A percentile compares a stretch with the other conserved stretches of the same genome.
Conservation (phyloP, 495 filamentous ascomycete genomes). For the Wilcoxina mikolae region DNA sequence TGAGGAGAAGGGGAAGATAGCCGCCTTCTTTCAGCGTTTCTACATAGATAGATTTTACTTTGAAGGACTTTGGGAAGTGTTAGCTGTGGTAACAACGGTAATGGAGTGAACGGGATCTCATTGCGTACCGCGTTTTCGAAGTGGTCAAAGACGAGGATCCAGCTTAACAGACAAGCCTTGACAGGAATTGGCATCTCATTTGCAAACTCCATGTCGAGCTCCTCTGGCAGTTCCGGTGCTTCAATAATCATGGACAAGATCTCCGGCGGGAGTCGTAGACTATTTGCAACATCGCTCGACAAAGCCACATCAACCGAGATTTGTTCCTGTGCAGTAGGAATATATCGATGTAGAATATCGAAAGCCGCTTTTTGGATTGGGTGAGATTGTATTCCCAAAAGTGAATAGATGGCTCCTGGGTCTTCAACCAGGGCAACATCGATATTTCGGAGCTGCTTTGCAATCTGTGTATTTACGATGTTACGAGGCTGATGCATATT, state of each 20-base stretch:
- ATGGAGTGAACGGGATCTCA: background rate
- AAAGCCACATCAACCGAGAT: constrained; percentile 58
- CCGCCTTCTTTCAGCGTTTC: constrained; percentile 58
- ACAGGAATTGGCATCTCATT: constrained; percentile 34
- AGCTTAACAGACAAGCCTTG: constrained; percentile 74
- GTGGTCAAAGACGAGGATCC: constrained; percentile 81
- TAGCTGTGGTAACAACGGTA: background rate
- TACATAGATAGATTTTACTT: constrained; percentile 64
- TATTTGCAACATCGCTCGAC: constrained; percentile 15
- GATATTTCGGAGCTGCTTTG: constrained; percentile 33
- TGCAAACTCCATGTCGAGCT: constrained; percentile 34
- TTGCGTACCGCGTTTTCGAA: constrained; percentile 58
- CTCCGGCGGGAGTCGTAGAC: constrained; percentile 33
- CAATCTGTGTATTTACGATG: constrained; percentile 20
- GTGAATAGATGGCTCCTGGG: constrained; percentile 11
- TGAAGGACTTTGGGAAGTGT: constrained; percentile 51
- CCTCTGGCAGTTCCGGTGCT: constrained; percentile 25
- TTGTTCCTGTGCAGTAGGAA: constrained; percentile 65
- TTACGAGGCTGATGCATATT: constrained; percentile 47
- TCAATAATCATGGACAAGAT: constrained; percentile 37
- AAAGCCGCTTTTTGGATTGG: constrained; percentile 69
- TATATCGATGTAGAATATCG: constrained; percentile 57
- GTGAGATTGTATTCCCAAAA: constrained; percentile 59
- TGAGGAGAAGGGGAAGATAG: constrained; percentile 52
- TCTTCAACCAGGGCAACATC: background rate